Base-by-base conservation (phyloP, 2,329 filamentous ascomycete genomes). In the Fusarium haematococcum region DNA sequence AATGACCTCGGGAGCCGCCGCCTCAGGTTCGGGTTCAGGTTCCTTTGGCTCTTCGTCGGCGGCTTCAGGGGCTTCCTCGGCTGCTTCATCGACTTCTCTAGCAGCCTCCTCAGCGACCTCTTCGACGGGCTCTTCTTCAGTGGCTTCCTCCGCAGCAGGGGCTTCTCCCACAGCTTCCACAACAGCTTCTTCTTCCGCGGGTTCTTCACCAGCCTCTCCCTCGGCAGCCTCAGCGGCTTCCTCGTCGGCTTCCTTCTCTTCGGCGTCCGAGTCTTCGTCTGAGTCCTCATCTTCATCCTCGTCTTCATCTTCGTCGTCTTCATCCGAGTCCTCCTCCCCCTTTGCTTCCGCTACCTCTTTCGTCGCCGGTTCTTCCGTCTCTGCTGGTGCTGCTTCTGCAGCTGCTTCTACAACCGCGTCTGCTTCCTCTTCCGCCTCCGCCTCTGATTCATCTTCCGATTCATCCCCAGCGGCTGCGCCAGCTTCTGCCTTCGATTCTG, bases 101-200 rank as follows among this genome's bases (percentile, higher is more conserved):
- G 45, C 68, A 27, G 33, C 58, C 10, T 62, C 75, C 58, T 70
- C 74, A 14, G 64, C 67, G n/a, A 45, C 66, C 39, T 75, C 72
- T 30, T 74, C 67, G 14, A 48, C 63, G 25, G 50, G 27, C 8
- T 61, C 65, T 13, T 59, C 64, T 25, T 80, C 78, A 67, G 23
- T 25, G 9, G 79, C 75, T 67, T 81, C 69, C 20, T 67, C 71
- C 14, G 71, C 69, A 10, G 61, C 74, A 20, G 80, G 52, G 25
- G 35, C 60, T 32, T 68, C 61, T 32, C 16, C 84, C 45, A 83
- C 81, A 7, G 80, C 83, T 68, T 86, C 82, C 18, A 80, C 80
- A 3, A 41, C 60, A 20, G 58, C 48, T 5, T 33, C 70, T 33
- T 70, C 70, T 3, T 67, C 64, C 2, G 37, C 23, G 14, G 16